Evolutionary conservation across 2,329 filamentous ascomycete species (phyloP).

Genomic region (Phaeosphaeriaceae sp.): DNA sequence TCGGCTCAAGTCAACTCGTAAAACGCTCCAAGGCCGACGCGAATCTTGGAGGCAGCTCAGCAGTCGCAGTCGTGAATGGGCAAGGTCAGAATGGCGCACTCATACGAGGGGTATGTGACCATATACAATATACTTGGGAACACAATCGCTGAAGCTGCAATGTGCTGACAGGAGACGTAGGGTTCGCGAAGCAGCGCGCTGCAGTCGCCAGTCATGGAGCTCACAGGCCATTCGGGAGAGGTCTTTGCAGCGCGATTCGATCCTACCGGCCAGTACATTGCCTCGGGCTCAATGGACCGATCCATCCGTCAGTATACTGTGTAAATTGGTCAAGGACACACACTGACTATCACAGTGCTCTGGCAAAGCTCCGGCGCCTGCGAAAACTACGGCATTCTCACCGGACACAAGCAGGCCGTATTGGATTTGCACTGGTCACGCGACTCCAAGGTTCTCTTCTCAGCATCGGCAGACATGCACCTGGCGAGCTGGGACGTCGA

Average conservation of each 20-base stretch:
- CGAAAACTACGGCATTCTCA: slow-evolving; percentile 90
- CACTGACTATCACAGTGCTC: slow-evolving; percentile 68
- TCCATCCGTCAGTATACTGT: slow-evolving; percentile 72
- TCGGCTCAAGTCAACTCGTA: slow-evolving; percentile 79
- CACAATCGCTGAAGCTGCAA: slow-evolving; percentile 36
- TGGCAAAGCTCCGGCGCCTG: slow-evolving; percentile 94
- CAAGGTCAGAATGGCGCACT: slow-evolving; percentile 67
- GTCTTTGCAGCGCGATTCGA: slow-evolving; percentile 92
- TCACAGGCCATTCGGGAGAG: slow-evolving; percentile 80
- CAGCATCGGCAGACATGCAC: slow-evolving; percentile 91
- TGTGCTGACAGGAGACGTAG: slow-evolving; percentile 58
- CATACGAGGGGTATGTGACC: slow-evolving; percentile 68
- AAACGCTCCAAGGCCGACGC: slow-evolving; percentile 83
- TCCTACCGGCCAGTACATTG: slow-evolving; percentile 84
- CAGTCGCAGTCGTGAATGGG: slow-evolving; percentile 65
- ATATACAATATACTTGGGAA: slow-evolving; percentile 47
- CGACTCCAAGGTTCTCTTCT: slow-evolving; percentile 89
- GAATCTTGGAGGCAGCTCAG: slow-evolving; percentile 58
- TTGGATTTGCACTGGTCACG: slow-evolving; percentile 96
- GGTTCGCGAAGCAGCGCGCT: slow-evolving; percentile 80
- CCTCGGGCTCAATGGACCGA: slow-evolving; percentile 94
- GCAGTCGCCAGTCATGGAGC: slow-evolving; percentile 91
- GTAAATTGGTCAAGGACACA: slow-evolving; percentile 13
- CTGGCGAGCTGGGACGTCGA: slow-evolving; percentile 95
- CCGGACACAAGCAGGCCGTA: slow-evolving; percentile 88